phyloP scores from a whole-genome alignment of 2,329 filamentous ascomycete genomes.

The Aspergillus proliferans region DNA sequence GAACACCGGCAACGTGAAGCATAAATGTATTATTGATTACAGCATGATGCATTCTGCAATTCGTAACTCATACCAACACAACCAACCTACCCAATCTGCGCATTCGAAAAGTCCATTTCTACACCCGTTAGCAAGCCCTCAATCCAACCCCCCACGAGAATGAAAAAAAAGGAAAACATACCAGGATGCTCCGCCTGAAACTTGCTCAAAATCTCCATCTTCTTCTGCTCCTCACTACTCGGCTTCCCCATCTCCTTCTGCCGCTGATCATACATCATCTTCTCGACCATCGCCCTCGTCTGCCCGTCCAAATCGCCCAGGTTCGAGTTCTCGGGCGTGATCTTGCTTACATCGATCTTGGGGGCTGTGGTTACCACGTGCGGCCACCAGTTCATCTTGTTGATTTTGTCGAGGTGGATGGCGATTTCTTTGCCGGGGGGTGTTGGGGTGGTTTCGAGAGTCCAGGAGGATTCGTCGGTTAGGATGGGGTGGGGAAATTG shows the following conservation, averaged over 20 bases:
- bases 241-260: constrained; percentile 91
- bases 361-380: constrained; percentile 83
- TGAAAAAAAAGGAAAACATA: constrained; percentile 16
- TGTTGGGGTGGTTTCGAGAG: constrained; percentile 61
- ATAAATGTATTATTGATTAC: too few relatives aligned
- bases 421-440: constrained; percentile 63
- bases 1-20: too few relatives aligned
- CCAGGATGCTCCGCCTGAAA: constrained; percentile 73
- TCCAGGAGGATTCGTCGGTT: constrained; percentile 91
- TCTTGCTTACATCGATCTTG: constrained; percentile 91
- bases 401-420: constrained; percentile 88
- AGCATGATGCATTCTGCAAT: neutral
- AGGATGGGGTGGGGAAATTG: constrained; percentile 72
- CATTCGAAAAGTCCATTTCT: constrained; percentile 65
- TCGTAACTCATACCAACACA: constrained; percentile 12
- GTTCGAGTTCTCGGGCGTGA: constrained; percentile 86
- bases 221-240: constrained; percentile 91
- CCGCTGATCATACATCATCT: constrained; percentile 99
- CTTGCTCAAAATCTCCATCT: constrained; percentile 84
- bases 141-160: neutral
- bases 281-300: constrained; percentile 96
- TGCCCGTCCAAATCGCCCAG: constrained; percentile 89
- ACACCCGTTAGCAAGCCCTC: constrained; percentile 7
- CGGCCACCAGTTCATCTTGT: constrained; percentile 98
- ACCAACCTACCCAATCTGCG: constrained; percentile 48